Percentiles rank a stretch among this genome's conserved stretches.
Evolutionary conservation across 768 basidiomycete species (phyloP).

Genomic region (Solioccasus polychromus): DNA sequence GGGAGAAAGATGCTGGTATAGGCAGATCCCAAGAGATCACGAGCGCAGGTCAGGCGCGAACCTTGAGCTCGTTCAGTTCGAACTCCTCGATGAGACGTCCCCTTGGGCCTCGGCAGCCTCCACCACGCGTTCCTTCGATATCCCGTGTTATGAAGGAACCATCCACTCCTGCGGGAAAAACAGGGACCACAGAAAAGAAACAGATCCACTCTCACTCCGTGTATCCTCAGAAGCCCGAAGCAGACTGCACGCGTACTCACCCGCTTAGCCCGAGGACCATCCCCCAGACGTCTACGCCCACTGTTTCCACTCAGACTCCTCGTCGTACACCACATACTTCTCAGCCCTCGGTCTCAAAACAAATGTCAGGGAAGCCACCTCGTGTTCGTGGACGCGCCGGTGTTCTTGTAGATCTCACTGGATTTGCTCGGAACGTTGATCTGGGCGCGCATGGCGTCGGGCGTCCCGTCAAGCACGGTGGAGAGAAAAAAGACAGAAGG

Average conservation of each 20-base stretch:
- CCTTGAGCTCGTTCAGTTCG: constrained; percentile 16
- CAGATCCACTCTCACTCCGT: not conserved
- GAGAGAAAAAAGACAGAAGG: constrained; percentile 29
- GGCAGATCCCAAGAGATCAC: not conserved
- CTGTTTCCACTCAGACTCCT: constrained; percentile 24
- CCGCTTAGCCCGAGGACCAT: not conserved
- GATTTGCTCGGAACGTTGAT: constrained; percentile 33
- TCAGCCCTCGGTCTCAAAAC: constrained; percentile 14
- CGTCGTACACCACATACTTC: constrained; percentile 15
- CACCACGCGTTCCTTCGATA: constrained; percentile 9
- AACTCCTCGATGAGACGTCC: constrained; percentile 25
- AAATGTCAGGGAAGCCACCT: constrained; percentile 28
- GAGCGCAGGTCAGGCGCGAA: constrained; percentile 6
- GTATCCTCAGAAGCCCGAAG: constrained; percentile 1
- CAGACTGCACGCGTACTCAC: constrained; percentile 12
- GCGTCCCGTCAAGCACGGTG: constrained; percentile 7
- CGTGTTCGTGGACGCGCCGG: constrained; percentile 26
- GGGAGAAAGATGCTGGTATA: not conserved
- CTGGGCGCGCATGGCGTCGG: constrained; percentile 29
- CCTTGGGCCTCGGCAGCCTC: constrained; percentile 19
- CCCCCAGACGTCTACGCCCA: constrained; percentile 7
- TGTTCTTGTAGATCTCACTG: constrained; percentile 41
- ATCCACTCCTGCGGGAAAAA: not conserved
- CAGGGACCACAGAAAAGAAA: constrained; percentile 5
- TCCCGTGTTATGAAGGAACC: constrained; percentile 1